Evolutionary conservation across 345 rosid species (phyloP).

Genomic region (Microcos paniculata): DNA sequence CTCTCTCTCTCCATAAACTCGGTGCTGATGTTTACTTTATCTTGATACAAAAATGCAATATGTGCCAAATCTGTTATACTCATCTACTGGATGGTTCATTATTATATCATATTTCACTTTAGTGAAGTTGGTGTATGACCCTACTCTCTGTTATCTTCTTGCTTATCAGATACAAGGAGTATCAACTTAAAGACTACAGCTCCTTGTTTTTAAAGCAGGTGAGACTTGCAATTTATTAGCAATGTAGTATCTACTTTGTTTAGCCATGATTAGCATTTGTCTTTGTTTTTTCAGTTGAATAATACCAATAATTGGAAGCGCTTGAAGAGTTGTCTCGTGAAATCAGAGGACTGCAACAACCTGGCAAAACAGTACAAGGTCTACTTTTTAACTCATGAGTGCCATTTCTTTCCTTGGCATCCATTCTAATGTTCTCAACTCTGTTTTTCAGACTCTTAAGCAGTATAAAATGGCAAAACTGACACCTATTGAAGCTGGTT

Average conservation of each 20-base stretch:
- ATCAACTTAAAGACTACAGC: conserved; percentile 87
- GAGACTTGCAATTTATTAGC: not conserved
- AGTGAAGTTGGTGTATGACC: conserved; percentile 1
- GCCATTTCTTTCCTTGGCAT: conserved; percentile 12
- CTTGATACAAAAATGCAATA: not conserved
- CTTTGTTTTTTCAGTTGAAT: conserved; percentile 55
- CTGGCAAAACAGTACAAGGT: conserved; percentile 78
- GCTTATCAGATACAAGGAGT: conserved; percentile 82
- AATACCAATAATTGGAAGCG: conserved; percentile 66
- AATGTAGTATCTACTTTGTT: not conserved
- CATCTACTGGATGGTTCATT: not conserved
- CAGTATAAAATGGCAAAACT: conserved; percentile 68
- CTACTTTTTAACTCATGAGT: not conserved
- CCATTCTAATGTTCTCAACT: conserved; percentile 16
- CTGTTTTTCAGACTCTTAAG: conserved; percentile 54
- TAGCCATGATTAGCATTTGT: not conserved
- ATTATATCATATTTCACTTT: not conserved
- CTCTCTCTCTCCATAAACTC: not conserved
- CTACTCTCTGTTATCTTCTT: not conserved
- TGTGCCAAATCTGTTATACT: not conserved
- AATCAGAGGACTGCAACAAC: conserved; percentile 68
- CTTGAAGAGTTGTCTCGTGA: conserved; percentile 89
- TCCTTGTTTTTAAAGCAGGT: conserved; percentile 89
- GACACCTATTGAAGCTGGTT: conserved; percentile 89
- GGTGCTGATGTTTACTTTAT: not conserved